Evolutionary conservation across 1,284 basidiomycete genomes (phyloP), one percentile per base, ranked within the genome.

Genomic region (Trichosporon ovoides): DNA sequence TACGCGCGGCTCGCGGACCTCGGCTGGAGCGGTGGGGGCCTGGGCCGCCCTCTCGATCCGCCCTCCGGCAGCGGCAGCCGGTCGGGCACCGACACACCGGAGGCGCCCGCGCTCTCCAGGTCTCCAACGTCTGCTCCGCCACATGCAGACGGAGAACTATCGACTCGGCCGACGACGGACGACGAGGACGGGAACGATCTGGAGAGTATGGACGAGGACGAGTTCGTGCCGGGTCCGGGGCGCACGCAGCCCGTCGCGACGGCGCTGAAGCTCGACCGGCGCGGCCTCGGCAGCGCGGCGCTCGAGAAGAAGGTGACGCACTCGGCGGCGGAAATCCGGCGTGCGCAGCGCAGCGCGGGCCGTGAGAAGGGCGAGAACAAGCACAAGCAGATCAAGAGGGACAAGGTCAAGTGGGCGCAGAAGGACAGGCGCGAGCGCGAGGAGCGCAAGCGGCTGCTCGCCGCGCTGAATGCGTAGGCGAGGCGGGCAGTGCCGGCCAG

Each of bases 21-120:
- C 13, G 74, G 74, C 1, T 76, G 73, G 74, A 62, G 60, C 14
- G 74, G 74, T 11, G 73, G 74, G 3, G 74, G 74, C 3, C 55
- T 76, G 10, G 74, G 74, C 13, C 58, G 64, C 55, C 70, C 72
- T 14, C 22, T 31, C 24, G 43, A 48, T n/a, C 20, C 20, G 13
- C n/a, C 43, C 7, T 24, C 24, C 22, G 24, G 7, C 43, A 31
- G 24, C 43, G 5, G 28, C 28, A 31, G 28, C 28, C 28, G 37
- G 19, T 7, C 20, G 35, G 22, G 28, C 43, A 31, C 14, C 22
- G 24, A 48, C 24, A 16, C 24, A 14, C 46, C 53, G n/a, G 35
- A 35, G 46, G 36, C 16, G 24, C 35, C 49, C 24, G 56, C 43
- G 37, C 37, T 40, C 56, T 20, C 40, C 49, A 22, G 38, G 51